Conservation (phyloP, 2,329 filamentous ascomycete genomes). For the Epichloe bromicola region DNA sequence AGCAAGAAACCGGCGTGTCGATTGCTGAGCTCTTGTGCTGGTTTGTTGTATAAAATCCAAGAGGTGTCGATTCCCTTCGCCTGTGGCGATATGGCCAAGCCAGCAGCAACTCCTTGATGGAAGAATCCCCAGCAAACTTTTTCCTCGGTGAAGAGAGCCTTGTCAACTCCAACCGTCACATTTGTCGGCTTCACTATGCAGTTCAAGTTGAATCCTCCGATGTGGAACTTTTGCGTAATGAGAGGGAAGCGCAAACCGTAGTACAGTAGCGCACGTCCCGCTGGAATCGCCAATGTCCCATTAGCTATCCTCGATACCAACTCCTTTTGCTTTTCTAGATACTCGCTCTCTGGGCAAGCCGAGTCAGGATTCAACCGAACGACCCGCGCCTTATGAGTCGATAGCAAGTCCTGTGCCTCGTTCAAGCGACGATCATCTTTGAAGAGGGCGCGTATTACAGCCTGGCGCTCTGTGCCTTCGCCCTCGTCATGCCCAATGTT, state of each 20-base stretch:
- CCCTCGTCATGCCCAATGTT: slow-evolving; percentile 58
- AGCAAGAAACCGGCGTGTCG: slow-evolving; percentile 91
- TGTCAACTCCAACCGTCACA: slow-evolving; percentile 87
- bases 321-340: slow-evolving; percentile 85
- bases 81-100: slow-evolving; percentile 76
- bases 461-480: slow-evolving; percentile 70
- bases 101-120: slow-evolving; percentile 88
- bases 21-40: slow-evolving; percentile 72
- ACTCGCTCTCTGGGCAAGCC: slow-evolving; percentile 71
- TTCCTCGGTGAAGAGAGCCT: slow-evolving; percentile 77
- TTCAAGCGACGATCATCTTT: slow-evolving; percentile 79
- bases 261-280: slow-evolving; percentile 76
- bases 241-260: slow-evolving; percentile 80
- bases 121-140: slow-evolving; percentile 99
- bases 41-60: slow-evolving; percentile 98
- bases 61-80: slow-evolving; percentile 94
- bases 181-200: slow-evolving; percentile 88
- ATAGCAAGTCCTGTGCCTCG: slow-evolving; percentile 75
- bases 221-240: slow-evolving; percentile 81
- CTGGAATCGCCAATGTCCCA: slow-evolving; percentile 76
- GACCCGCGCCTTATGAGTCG: slow-evolving; percentile 66
- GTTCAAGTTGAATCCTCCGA: slow-evolving; percentile 81
- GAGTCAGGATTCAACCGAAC: slow-evolving; percentile 65
- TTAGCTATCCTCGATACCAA: slow-evolving; percentile 76
- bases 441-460: slow-evolving; percentile 78